Percentiles rank a stretch among this genome's conserved stretches.
These are phyloP conservation scores for Myxozyma neotropica DNA, from an alignment of 805 yeast genomes.

Conservation along the genomic window DNA sequence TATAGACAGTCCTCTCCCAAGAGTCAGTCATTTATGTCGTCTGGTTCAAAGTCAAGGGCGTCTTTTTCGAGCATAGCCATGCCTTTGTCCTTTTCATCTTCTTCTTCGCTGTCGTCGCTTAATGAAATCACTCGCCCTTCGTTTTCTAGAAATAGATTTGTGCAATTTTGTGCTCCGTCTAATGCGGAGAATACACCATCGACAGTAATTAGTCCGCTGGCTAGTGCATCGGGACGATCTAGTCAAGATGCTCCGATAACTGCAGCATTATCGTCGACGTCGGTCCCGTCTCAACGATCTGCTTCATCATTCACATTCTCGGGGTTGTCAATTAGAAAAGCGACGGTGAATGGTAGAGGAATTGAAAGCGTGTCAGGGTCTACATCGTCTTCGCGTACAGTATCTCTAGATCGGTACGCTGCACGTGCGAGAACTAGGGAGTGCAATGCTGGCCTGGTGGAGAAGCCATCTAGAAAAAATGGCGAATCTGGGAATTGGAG, in stretches of 20 bases:
- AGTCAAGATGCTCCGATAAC: no score
- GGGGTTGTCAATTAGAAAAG: not conserved
- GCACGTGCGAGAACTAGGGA: not conserved
- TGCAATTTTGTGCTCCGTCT: no score
- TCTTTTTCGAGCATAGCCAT: not conserved
- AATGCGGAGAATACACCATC: not conserved
- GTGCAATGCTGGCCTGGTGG: not conserved
- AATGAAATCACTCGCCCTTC: not conserved
- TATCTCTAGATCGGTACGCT: conserved; percentile 1
- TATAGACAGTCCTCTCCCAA: no score
- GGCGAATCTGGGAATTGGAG: not conserved
- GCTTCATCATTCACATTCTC: not conserved
- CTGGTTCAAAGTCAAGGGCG: not conserved
- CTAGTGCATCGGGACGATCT: not conserved
- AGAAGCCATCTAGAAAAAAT: not conserved
- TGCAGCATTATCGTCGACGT: not conserved
- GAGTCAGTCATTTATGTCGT: not conserved
- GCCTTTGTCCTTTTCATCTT: no score
- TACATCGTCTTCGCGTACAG: not conserved
- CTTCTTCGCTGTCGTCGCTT: not conserved
- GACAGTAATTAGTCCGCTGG: not conserved
- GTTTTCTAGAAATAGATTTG: conserved; percentile 7
- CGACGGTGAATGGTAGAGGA: conserved; percentile 1
- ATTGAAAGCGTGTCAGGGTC: not conserved
- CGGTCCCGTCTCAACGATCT: not conserved